Conservation (phyloP, 2,329 filamentous ascomycete genomes). For the Claviceps quebecensis region DNA sequence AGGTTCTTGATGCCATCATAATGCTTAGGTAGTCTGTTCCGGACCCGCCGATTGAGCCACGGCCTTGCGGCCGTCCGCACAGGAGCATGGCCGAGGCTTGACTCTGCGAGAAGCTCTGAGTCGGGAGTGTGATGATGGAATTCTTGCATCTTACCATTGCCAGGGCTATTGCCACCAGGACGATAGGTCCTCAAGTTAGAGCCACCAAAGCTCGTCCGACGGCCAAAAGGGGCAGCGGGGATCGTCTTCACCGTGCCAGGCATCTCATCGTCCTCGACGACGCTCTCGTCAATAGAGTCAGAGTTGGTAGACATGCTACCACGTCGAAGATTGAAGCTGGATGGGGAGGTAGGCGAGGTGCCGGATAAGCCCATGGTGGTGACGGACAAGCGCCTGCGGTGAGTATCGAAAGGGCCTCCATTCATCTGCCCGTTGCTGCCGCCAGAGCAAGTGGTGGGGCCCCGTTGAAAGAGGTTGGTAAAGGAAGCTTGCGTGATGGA, state of each 20-base stretch:
- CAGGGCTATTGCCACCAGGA: constrained; percentile 40
- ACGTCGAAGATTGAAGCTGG: constrained; percentile 41
- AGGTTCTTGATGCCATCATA: constrained; percentile 39
- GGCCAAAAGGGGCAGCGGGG: constrained; percentile 61
- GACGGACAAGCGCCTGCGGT: constrained; percentile 58
- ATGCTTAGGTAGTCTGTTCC: constrained; percentile 46
- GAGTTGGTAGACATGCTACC: constrained; percentile 58
- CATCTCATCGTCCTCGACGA: constrained; percentile 54
- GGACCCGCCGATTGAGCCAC: constrained; percentile 19
- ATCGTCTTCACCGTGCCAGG: constrained; percentile 38
- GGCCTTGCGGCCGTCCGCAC: constrained; percentile 23
- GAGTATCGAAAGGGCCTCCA: constrained; percentile 34
- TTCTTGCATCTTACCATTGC: constrained; percentile 44
- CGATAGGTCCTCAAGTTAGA: constrained; percentile 51
- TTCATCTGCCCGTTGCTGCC: constrained; percentile 24
- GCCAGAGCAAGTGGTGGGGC: constrained; percentile 31
- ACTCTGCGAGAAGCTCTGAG: constrained; percentile 15
- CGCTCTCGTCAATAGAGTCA: constrained; percentile 55
- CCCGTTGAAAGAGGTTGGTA: constrained; percentile 44
- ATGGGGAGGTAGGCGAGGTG: constrained; percentile 44
- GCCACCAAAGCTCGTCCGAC: constrained; percentile 82
- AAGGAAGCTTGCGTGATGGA: constrained; percentile 44
- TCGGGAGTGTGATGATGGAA: constrained; percentile 23
- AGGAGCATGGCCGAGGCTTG: constrained; percentile 18
- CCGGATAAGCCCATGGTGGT: constrained; percentile 63